Evolutionary conservation across 768 basidiomycete genomes (phyloP), one percentile per base, ranked within the genome.

Genomic region (Lenzites betulinus): DNA sequence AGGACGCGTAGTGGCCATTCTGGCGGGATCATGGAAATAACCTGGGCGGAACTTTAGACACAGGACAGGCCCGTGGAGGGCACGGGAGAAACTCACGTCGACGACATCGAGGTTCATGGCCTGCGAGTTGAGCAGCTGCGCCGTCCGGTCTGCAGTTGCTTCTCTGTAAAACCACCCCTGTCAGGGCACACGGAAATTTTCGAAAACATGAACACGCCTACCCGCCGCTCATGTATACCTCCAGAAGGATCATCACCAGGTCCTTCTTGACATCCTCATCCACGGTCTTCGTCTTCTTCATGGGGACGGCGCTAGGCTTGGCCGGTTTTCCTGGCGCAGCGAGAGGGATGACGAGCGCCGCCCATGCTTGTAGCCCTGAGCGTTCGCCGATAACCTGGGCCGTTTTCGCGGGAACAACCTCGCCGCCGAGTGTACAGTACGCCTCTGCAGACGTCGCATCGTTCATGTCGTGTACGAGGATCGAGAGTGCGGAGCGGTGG

Each of bases 141-240:
- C 82, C 0, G 91, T 85, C 42, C 86, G 83, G 20, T 83, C 81
- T 2, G 82, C 73, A 30, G 80, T 81, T 1, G 75, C 70, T 58
- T 82, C 80, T 48, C 87, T 91, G 58, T 22, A 11, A 18, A 22
- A 1, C 16, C 55, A 51, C 18, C n/a, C 8, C 38, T 44, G 54
- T 44, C 20, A 25, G 55, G 7, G 57, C 44, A 8, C 54, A 33
- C 12, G 28, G 18, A 20, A 44, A 35, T 26, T 22, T 26, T 8
- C 1, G 26, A n/a, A 18, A 0, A 12, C 22, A 22, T 7, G 22
- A 26, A 38, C 18, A n/a, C 57, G 28, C 88, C 59, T 66, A 92
- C 91, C 84, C 83, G 56, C 87, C 85, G 36, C 77, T 78, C 88
- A 93, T 89, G 72, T 95, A 94, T 7, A 95, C 89, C 69, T 90